Conservation (phyloP, 768 basidiomycete genomes). For the Mycena floridula region DNA sequence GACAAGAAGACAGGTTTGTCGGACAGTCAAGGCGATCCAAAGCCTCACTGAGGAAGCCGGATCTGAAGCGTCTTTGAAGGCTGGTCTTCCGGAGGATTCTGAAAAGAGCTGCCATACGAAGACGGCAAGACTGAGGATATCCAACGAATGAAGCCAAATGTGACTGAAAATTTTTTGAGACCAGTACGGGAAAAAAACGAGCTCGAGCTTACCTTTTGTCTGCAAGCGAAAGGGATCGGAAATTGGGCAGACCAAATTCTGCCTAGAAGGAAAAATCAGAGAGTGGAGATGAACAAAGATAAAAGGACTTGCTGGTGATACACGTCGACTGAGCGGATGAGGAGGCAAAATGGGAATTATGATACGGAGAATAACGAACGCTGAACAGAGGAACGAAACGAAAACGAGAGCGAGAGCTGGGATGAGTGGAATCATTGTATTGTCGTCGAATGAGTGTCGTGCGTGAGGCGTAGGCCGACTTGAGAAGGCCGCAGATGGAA, state of each 20-base stretch:
- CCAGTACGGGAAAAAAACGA: no score
- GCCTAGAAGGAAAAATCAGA: conserved; percentile 38
- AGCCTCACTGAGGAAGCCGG: conserved; percentile 51
- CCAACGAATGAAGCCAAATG: conserved; percentile 66
- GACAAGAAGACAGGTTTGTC: conserved; percentile 64
- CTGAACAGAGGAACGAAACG: conserved; percentile 66
- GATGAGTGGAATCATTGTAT: conserved; percentile 66
- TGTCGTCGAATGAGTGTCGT: no score
- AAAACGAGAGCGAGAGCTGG: conserved; percentile 62
- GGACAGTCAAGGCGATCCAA: conserved; percentile 64
- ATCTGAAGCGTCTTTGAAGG: conserved; percentile 38
- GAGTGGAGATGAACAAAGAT: conserved; percentile 7
- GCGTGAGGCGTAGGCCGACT: no score
- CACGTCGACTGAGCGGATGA: conserved; percentile 65
- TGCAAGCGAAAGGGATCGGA: conserved; percentile 56
- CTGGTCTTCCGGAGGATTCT: conserved; percentile 43
- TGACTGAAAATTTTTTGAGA: conserved; percentile 39
- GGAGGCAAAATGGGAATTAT: conserved; percentile 71
- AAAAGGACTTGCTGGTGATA: conserved; percentile 52
- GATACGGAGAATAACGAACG: conserved; percentile 71
- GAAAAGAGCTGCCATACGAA: conserved; percentile 63
- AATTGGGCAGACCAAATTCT: conserved; percentile 71
- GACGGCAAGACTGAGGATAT: conserved; percentile 52
- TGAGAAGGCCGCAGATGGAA: no score
- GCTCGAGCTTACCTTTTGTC: conserved; percentile 49